Evolutionary conservation across 495 filamentous ascomycete species (phyloP), one percentile per base, ranked within the genome.

Genomic region (Penicillium manginii): DNA sequence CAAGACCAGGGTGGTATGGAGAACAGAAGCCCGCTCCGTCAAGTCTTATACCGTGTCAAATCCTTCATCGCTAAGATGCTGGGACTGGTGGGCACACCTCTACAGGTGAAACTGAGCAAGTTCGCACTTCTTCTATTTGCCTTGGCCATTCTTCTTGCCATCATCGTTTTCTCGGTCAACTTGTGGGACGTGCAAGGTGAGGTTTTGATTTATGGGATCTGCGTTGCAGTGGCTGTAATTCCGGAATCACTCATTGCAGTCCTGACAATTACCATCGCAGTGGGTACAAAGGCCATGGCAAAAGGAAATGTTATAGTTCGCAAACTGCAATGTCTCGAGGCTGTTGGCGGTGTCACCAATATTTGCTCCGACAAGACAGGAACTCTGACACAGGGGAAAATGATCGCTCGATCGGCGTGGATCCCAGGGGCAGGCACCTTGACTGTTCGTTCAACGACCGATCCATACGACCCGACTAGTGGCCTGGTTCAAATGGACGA

Each of bases 281-380:
- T 88, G 15, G 88, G 87, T 19, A 86, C 85, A 11, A 89, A 89
- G 64, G 81, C 83, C 17, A 93, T 94, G 90, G 79, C 86, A 1
- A 86, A 85, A 65, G 80, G 86, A 4, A 89, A 91, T 56, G 91
- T 93, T 9, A 86, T 93, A 46, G 85, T 92, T 22, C 87, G 91
- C n/a, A 85, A 91, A 61, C 77, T 93, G 21, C 88, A 87, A 52
- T 90, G 90, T 9, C 81, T 94, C 0, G 91, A 94, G 69, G 91
- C 91, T 2, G 84, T 94, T 14, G 91, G 90, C 12, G 90, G 90
- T 37, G 88, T 93, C 35, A 92, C 89, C 53, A 92, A 93, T 64
- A 93, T 94, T 61, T 94, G 91, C 70, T 92, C 90, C 9, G 91
- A 94, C 71, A 94, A 94, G 67, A 94, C 91, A 2, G 91, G 91